A percentile compares a stretch with the other conserved stretches of the same genome.
phyloP scores from a whole-genome alignment of 768 basidiomycete species.

The Mycena indigotica region DNA sequence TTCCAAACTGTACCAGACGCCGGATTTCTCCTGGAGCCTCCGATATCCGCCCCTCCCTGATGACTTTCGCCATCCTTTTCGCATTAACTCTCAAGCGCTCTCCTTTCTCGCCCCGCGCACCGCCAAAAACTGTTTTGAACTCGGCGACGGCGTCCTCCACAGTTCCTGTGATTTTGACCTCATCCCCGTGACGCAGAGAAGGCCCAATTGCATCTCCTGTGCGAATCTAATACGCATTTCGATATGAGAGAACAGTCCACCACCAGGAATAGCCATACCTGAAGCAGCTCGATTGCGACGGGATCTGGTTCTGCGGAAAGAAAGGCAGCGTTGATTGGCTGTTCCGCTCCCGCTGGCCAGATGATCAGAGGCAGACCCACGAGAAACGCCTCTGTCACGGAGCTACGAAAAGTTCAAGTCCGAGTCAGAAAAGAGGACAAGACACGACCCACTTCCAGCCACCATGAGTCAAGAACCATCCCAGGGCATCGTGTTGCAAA shows the following conservation, averaged over 20 bases:
- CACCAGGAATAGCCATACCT: not conserved
- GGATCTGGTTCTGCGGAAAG: conserved; percentile 1
- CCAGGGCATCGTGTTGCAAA: conserved; percentile 1
- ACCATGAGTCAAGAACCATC: conserved; percentile 13
- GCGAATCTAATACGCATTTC: not conserved
- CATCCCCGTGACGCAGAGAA: not conserved
- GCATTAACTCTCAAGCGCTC: not conserved
- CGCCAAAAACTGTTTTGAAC: conserved; percentile 1
- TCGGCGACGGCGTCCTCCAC: conserved; percentile 3
- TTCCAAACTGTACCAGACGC: not conserved
- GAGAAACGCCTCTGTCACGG: conserved; percentile 5
- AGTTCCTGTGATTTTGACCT: conserved; percentile 2
- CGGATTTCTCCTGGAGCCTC: not conserved
- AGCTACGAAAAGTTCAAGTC: not conserved
- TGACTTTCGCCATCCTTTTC: not conserved
- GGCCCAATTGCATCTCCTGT: conserved; percentile 4
- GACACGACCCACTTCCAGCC: conserved; percentile 8
- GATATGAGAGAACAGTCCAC: not conserved
- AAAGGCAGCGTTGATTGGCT: conserved; percentile 10
- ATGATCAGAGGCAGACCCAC: conserved; percentile 11
- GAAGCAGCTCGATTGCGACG: conserved; percentile 5
- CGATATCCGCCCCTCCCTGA: not conserved
- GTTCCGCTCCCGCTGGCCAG: conserved; percentile 6
- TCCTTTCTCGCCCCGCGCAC: not conserved
- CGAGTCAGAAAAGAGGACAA: not conserved